Percentiles rank a stretch among this genome's conserved stretches.
phyloP scores from a whole-genome alignment of 441 rosid species.

The Adansonia gregorii region DNA sequence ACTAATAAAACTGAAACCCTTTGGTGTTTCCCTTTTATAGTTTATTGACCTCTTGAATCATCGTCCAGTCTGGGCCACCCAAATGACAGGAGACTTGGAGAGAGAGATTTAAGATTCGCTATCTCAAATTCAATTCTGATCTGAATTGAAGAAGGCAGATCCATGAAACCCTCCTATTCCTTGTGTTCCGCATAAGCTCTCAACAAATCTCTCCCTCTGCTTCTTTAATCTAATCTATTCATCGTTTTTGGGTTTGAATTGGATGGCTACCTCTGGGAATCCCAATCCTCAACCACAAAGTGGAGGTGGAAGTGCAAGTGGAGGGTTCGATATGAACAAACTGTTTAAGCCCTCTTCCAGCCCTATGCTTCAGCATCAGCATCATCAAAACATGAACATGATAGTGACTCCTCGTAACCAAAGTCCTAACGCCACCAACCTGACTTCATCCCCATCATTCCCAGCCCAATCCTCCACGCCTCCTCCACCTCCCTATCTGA shows the following conservation, averaged over 20 bases:
- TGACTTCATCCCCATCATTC: slow-evolving; percentile 44
- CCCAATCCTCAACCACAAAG: slow-evolving; percentile 22
- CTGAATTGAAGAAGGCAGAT: slow-evolving; percentile 17
- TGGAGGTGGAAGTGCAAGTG: slow-evolving; percentile 1
- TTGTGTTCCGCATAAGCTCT: neutral
- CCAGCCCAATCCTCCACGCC: slow-evolving; percentile 41
- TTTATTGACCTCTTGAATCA: neutral
- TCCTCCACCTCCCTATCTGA: slow-evolving; percentile 38
- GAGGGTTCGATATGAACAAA: slow-evolving; percentile 42
- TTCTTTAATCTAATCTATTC: neutral
- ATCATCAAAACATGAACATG: slow-evolving; percentile 12
- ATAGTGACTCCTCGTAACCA: slow-evolving; percentile 17
- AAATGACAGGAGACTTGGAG: neutral
- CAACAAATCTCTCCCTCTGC: neutral
- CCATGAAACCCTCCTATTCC: slow-evolving; percentile 6
- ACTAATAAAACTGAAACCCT: neutral
- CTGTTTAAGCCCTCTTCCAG: slow-evolving; percentile 48
- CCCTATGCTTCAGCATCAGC: slow-evolving; percentile 22
- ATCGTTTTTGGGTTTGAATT: neutral
- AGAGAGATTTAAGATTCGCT: neutral
- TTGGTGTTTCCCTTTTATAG: neutral
- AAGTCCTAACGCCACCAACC: slow-evolving; percentile 28
- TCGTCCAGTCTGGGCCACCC: slow-evolving; percentile 15
- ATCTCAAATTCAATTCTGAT: slow-evolving; percentile 14
- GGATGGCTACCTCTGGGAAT: slow-evolving; percentile 17